Percentiles rank a stretch among this genome's conserved stretches.
phyloP scores from a whole-genome alignment of 2,329 filamentous ascomycete species.

The Lasiodiplodia theobromae region DNA sequence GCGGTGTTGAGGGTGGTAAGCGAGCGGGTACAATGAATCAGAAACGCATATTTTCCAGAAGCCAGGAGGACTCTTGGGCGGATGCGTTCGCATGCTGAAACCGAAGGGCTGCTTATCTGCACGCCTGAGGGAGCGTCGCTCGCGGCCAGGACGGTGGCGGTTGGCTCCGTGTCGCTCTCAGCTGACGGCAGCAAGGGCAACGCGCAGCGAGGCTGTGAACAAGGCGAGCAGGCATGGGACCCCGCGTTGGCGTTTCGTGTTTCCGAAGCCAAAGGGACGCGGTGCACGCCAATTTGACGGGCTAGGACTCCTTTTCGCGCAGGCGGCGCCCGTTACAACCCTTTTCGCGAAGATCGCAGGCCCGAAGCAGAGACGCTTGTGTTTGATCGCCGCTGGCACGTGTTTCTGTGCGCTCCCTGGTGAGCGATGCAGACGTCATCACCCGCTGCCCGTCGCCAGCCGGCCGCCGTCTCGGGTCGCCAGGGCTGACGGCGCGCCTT shows the following conservation, averaged over 20 bases:
- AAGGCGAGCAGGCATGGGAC: slow-evolving; percentile 8
- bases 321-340: background rate
- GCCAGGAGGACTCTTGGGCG: slow-evolving; percentile 10
- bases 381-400: slow-evolving; percentile 23
- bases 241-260: slow-evolving; percentile 17
- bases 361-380: slow-evolving; percentile 16
- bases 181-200: slow-evolving; percentile 13
- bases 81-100: slow-evolving; percentile 19
- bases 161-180: background rate
- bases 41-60: slow-evolving; percentile 25
- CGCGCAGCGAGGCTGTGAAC: background rate
- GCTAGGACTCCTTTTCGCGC: slow-evolving; percentile 11
- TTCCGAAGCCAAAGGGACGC: slow-evolving; percentile 13
- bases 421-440: slow-evolving; percentile 7
- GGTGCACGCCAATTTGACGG: slow-evolving; percentile 2
- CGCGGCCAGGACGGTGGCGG: too few relatives aligned
- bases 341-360: slow-evolving; percentile 9
- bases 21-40: background rate
- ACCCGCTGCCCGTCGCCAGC: background rate
- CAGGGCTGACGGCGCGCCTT: slow-evolving; percentile 8
- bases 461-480: background rate
- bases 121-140: background rate
- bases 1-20: slow-evolving; percentile 2
- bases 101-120: slow-evolving; percentile 22
- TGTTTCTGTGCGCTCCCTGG: slow-evolving; percentile 11